A percentile compares a stretch with the other conserved stretches of the same genome.
Evolutionary conservation across 208 protist genomes (phyloP).

Genomic region (Leishmania aethiopica): DNA sequence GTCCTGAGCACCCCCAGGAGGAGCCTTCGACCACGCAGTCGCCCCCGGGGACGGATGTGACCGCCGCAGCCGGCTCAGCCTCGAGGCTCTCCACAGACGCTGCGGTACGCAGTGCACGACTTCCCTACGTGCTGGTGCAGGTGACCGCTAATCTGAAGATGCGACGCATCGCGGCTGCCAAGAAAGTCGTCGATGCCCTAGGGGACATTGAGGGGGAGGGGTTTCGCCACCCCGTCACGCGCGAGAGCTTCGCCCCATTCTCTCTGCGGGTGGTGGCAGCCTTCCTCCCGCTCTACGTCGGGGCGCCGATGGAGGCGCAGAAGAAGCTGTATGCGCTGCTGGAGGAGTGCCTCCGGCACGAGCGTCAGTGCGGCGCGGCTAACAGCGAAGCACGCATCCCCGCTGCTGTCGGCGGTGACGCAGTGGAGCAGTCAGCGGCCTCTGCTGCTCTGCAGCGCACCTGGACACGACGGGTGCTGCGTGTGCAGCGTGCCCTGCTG

Average conservation of each 20-base stretch:
- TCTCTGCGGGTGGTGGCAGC: slow-evolving; percentile 75
- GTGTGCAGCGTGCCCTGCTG: slow-evolving; percentile 66
- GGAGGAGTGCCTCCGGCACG: slow-evolving; percentile 44
- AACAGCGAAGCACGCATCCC: background rate
- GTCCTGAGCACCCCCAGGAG: background rate
- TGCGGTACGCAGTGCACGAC: slow-evolving; percentile 26
- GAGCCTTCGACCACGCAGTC: background rate
- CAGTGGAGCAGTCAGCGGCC: background rate
- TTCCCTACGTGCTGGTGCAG: slow-evolving; percentile 77
- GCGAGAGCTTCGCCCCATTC: slow-evolving; percentile 77
- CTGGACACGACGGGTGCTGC: slow-evolving; percentile 45
- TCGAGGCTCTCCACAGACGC: slow-evolving; percentile 18
- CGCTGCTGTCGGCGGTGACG: background rate
- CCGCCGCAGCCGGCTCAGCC: background rate
- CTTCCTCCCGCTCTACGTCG: slow-evolving; percentile 66
- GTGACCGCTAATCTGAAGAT: slow-evolving; percentile 76
- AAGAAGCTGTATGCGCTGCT: slow-evolving; percentile 59
- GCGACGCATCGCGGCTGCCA: slow-evolving; percentile 52
- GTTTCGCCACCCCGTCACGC: slow-evolving; percentile 52
- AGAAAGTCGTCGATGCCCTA: slow-evolving; percentile 60
- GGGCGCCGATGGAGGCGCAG: slow-evolving; percentile 58
- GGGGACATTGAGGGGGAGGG: slow-evolving; percentile 71
- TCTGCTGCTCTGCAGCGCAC: slow-evolving; percentile 9
- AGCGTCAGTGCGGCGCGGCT: slow-evolving; percentile 9
- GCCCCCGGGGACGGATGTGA: background rate